Percentiles rank a stretch among this genome's conserved stretches.
Conservation (phyloP, 108 stramenopile genomes). For the Cyclotella kingstonii region DNA sequence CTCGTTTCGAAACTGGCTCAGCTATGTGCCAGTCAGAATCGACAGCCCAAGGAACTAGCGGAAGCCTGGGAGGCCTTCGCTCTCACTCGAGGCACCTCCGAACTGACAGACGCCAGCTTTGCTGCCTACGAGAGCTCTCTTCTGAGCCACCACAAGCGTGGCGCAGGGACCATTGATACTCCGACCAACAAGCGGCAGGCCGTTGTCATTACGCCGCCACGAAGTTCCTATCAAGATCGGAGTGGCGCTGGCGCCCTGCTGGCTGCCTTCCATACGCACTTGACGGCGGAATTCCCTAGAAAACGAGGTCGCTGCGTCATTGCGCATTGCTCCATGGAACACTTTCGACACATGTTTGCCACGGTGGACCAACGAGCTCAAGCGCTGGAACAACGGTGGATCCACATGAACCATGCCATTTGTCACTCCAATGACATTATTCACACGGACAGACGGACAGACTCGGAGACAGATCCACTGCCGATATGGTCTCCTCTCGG, state of each 20-base stretch:
- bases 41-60: constrained; percentile 58
- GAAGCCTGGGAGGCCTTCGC: constrained; percentile 75
- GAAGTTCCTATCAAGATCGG: no score
- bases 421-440: constrained; percentile 45
- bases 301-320: constrained; percentile 6
- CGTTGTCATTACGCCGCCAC: constrained; percentile 17
- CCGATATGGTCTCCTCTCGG: constrained; percentile 75
- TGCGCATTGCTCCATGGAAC: neutral
- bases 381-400: constrained; percentile 74
- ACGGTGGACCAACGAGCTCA: constrained; percentile 78
- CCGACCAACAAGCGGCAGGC: constrained; percentile 13
- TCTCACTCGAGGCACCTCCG: constrained; percentile 52
- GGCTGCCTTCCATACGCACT: no score
- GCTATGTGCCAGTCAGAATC: constrained; percentile 39
- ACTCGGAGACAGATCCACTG: constrained; percentile 7
- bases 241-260: no score
- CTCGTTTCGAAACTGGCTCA: constrained; percentile 22
- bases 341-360: constrained; percentile 93
- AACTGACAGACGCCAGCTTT: constrained; percentile 54
- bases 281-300: no score
- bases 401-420: constrained; percentile 59
- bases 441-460: constrained; percentile 39
- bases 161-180: neutral
- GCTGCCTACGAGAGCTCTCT: constrained; percentile 40
- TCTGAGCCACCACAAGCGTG: constrained; percentile 2